Evolutionary conservation across 192 early-diverging fungal species (phyloP).

Genomic region (Linnemannia hyalina): DNA sequence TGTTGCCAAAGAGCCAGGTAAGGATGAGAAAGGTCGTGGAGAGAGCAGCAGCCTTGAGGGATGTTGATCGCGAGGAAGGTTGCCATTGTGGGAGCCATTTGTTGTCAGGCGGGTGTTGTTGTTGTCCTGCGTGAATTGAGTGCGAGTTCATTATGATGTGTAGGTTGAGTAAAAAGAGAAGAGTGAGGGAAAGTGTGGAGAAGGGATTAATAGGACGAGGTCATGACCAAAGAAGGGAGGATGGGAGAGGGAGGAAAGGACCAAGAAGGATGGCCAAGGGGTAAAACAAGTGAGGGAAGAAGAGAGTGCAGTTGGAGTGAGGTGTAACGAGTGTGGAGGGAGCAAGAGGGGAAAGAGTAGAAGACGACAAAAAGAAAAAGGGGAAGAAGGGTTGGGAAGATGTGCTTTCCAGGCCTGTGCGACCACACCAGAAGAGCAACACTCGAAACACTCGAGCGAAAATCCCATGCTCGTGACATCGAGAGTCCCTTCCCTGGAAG

Average conservation of each 20-base stretch:
- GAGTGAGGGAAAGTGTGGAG: no score
- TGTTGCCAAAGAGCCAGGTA: constrained; percentile 30
- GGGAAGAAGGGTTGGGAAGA: background rate
- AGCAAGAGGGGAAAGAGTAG: background rate
- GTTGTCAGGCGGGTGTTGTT: background rate
- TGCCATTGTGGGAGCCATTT: background rate
- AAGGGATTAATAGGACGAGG: background rate
- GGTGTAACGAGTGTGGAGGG: background rate
- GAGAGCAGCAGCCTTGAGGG: background rate
- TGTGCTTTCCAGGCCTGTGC: background rate
- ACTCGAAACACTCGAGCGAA: no score
- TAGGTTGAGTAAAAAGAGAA: no score
- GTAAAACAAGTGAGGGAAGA: background rate
- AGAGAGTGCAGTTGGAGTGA: background rate
- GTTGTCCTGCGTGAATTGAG: background rate
- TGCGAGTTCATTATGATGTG: background rate
- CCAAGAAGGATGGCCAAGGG: no score
- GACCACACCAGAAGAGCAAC: background rate
- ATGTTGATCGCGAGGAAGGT: background rate
- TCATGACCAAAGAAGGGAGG: background rate
- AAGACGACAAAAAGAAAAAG: background rate
- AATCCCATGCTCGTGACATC: background rate
- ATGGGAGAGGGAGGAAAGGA: background rate
- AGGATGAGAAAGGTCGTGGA: constrained; percentile 6
- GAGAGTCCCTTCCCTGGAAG: background rate